Evolutionary conservation across 495 filamentous ascomycete genomes (phyloP).

Genomic region (Physcia stellaris): DNA sequence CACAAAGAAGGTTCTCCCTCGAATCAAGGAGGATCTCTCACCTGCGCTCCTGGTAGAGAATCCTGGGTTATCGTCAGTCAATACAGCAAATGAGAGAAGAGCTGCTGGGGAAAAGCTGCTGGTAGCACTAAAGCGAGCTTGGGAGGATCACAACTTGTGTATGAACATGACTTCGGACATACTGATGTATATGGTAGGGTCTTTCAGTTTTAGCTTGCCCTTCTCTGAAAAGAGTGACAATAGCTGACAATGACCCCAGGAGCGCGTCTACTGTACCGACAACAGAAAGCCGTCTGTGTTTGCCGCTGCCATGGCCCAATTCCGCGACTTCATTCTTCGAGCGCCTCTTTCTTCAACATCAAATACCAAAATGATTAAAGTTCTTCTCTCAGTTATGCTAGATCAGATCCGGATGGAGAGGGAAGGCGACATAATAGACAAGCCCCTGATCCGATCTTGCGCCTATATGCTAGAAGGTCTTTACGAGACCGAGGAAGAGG

Average conservation of each 20-base stretch:
- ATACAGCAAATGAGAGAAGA: slow-evolving; percentile 60
- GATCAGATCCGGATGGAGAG: slow-evolving; percentile 89
- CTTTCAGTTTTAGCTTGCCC: not conserved
- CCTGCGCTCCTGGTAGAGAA: slow-evolving; percentile 38
- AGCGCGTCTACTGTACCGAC: slow-evolving; percentile 65
- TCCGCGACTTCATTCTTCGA: slow-evolving; percentile 67
- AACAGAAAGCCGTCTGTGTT: slow-evolving; percentile 67
- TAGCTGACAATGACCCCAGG: slow-evolving; percentile 24
- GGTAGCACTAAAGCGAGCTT: slow-evolving; percentile 56
- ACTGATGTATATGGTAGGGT: slow-evolving; percentile 84
- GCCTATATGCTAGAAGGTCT: slow-evolving; percentile 84
- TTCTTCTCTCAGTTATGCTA: slow-evolving; percentile 69
- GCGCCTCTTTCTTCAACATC: slow-evolving; percentile 27
- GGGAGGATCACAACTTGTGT: slow-evolving; percentile 77
- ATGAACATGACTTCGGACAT: slow-evolving; percentile 99
- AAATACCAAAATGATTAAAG: slow-evolving; percentile 41
- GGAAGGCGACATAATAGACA: slow-evolving; percentile 80
- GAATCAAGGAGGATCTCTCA: slow-evolving; percentile 47
- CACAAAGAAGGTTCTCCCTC: slow-evolving; percentile 46
- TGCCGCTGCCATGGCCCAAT: slow-evolving; percentile 69
- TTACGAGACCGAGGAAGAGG: slow-evolving; percentile 60
- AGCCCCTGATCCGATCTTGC: slow-evolving; percentile 65
- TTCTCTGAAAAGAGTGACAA: not conserved
- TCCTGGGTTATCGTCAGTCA: slow-evolving; percentile 25
- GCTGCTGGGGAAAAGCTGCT: slow-evolving; percentile 75